Evolutionary conservation across 1,284 basidiomycete genomes (phyloP), one percentile per base, ranked within the genome.

Genomic region (Ustilago trichophora): DNA sequence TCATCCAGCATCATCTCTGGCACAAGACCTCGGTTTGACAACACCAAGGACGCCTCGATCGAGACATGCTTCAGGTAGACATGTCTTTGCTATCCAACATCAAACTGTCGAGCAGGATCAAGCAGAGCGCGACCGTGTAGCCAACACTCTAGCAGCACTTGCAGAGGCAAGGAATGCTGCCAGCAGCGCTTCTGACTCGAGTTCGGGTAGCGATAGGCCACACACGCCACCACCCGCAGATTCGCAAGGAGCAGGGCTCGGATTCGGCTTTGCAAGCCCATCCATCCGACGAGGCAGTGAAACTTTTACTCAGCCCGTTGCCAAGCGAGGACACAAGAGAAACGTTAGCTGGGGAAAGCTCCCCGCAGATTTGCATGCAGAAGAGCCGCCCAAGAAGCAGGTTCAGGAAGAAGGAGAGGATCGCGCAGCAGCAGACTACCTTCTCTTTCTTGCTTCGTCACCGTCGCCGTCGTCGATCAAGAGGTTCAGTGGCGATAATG

Each of bases 1-100:
- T 12, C 72, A 73, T 37, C 72, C 70, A 6, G 72, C 72, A 1
- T 75, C 72, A 6, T 75, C 72, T 10, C 56, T 75, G 6, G 72
- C 72, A 11, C 70, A 73, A 46, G 72, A 68, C 43, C 37, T 75
- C 7, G 72, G 72, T 1, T 34, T 75, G 33, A 63, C 60, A 3
- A 41, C 64, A 19, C 62, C 65, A 6, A 41, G 63, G 15, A 68
- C 70, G 12, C 64, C 72, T 6, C 50, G 72, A 12, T 71, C 68
- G 7, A 36, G 68, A 13, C 59, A 73, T 24, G 55, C 54, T 3
- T 68, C 59, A 1, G 70, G 45, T 8, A 32, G 51, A 24, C 50
- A 57, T 8, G 46, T 55, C 7, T 51, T 51, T 16, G 52, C 44
- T 0, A 5, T 58, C 0, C 48, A 53, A n/a, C 40, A 35, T 2